Conservation (phyloP, 371 early-diverging fungal genomes). For the Syncephalastrum racemosum region DNA sequence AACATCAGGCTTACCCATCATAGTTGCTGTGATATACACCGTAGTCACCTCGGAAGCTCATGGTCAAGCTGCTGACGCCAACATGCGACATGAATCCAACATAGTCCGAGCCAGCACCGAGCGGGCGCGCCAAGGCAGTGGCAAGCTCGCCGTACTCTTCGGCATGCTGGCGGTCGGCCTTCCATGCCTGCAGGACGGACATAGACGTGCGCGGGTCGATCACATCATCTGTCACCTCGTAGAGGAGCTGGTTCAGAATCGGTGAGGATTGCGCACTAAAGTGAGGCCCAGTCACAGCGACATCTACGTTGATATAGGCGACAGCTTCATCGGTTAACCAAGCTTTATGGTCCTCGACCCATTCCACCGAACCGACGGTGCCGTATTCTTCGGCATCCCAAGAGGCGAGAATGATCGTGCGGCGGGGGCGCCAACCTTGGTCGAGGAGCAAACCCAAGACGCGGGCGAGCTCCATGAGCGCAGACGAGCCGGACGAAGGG, state of each 20-base stretch:
- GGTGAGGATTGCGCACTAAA: slow-evolving; percentile 58
- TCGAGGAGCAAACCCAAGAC: slow-evolving; percentile 48
- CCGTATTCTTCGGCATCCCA: slow-evolving; percentile 70
- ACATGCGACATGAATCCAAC: slow-evolving; percentile 51
- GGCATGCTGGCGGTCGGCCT: slow-evolving; percentile 9
- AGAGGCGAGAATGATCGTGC: slow-evolving; percentile 65
- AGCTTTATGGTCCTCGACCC: slow-evolving; percentile 62
- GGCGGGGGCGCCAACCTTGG: slow-evolving; percentile 68
- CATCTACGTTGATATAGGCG: slow-evolving; percentile 64
- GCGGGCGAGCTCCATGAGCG: slow-evolving; percentile 49
- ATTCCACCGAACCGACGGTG: slow-evolving; percentile 68
- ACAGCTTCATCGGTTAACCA: slow-evolving; percentile 54
- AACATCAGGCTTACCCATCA: slow-evolving; percentile 54
- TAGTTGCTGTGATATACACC: slow-evolving; percentile 61
- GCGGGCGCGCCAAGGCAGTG: slow-evolving; percentile 15
- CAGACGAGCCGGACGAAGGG: slow-evolving; percentile 61
- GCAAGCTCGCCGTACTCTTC: slow-evolving; percentile 2
- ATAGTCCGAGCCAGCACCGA: slow-evolving; percentile 54
- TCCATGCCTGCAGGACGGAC: slow-evolving; percentile 55
- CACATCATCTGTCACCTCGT: slow-evolving; percentile 51
- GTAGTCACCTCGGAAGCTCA: slow-evolving; percentile 38
- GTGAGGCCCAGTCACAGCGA: slow-evolving; percentile 48
- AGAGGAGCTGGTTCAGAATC: slow-evolving; percentile 43
- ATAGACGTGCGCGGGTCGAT: slow-evolving; percentile 49
- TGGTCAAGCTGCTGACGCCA: slow-evolving; percentile 47